Evolutionary conservation across 192 early-diverging fungal species (phyloP).

Genomic region (Rhizoclosmatium sp.): DNA sequence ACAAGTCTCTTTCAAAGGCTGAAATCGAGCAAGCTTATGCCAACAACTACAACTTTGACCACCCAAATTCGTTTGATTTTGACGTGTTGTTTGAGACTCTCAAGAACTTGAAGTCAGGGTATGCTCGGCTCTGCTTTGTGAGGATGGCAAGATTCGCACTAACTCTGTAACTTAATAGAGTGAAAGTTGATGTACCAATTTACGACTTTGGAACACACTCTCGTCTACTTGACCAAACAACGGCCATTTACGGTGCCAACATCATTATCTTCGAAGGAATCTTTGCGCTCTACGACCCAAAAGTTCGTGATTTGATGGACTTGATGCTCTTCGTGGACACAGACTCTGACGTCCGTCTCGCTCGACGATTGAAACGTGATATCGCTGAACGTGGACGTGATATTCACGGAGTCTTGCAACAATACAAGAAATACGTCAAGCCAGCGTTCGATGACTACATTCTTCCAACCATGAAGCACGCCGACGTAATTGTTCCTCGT

Average conservation of each 20-base stretch:
- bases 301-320: constrained; percentile 80
- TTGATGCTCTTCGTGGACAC: constrained; percentile 92
- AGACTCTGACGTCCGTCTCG: constrained; percentile 90
- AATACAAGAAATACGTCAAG: constrained; percentile 94
- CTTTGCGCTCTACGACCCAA: constrained; percentile 91
- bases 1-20: constrained; percentile 82
- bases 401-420: constrained; percentile 82
- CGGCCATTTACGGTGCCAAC: constrained; percentile 89
- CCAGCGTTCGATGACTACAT: constrained; percentile 92
- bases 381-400: constrained; percentile 90
- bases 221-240: constrained; percentile 64
- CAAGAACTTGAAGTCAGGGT: constrained; percentile 80
- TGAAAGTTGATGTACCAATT: constrained; percentile 80
- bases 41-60: constrained; percentile 93
- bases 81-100: constrained; percentile 74
- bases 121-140: constrained; percentile 16
- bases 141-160: not conserved
- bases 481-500: constrained; percentile 91
- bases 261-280: constrained; percentile 98
- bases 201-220: constrained; percentile 93
- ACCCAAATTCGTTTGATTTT: constrained; percentile 90
- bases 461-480: constrained; percentile 90
- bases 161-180: constrained; percentile 40
- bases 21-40: constrained; percentile 57
- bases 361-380: constrained; percentile 88